Evolutionary conservation across 2,329 filamentous ascomycete genomes (phyloP).

Genomic region (Coniochaeta sp.): DNA sequence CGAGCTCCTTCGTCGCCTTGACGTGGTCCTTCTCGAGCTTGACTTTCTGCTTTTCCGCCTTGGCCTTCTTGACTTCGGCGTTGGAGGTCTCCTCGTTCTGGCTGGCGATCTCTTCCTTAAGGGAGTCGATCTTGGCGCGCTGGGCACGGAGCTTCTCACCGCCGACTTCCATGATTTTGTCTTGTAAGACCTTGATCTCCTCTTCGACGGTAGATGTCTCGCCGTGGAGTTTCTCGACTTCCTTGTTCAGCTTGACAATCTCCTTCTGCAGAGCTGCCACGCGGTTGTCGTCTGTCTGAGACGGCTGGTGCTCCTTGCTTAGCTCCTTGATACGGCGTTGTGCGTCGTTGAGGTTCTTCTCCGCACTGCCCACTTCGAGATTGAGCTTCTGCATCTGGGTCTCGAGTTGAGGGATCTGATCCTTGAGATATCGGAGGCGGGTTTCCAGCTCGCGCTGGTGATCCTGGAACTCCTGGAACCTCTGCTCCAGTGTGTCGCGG

Average conservation of each 20-base stretch:
- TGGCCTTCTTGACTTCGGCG: constrained; percentile 81
- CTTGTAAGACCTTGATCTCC: constrained; percentile 86
- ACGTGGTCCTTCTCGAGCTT: constrained; percentile 81
- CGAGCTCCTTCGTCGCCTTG: constrained; percentile 74
- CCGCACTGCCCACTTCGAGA: constrained; percentile 81
- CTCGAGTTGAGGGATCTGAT: constrained; percentile 76
- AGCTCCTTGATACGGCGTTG: constrained; percentile 83
- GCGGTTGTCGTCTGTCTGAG: constrained; percentile 71
- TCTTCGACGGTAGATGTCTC: constrained; percentile 88
- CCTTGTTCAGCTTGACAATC: constrained; percentile 65
- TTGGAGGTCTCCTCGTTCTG: constrained; percentile 76
- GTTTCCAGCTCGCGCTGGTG: constrained; percentile 75
- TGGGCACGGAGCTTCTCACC: constrained; percentile 88
- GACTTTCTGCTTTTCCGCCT: constrained; percentile 83
- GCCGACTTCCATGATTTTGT: constrained; percentile 97
- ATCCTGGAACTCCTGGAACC: constrained; percentile 78
- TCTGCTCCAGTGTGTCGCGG: constrained; percentile 75
- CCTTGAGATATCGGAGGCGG: constrained; percentile 62
- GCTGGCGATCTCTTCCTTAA: constrained; percentile 78
- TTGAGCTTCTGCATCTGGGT: constrained; percentile 86
- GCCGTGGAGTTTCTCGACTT: constrained; percentile 70
- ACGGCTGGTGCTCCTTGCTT: constrained; percentile 70
- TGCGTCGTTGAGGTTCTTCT: constrained; percentile 76
- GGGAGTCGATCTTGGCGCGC: constrained; percentile 80
- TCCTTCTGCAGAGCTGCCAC: constrained; percentile 69